Conservation (phyloP, 192 early-diverging fungal genomes). For the Coemansia sp. region DNA sequence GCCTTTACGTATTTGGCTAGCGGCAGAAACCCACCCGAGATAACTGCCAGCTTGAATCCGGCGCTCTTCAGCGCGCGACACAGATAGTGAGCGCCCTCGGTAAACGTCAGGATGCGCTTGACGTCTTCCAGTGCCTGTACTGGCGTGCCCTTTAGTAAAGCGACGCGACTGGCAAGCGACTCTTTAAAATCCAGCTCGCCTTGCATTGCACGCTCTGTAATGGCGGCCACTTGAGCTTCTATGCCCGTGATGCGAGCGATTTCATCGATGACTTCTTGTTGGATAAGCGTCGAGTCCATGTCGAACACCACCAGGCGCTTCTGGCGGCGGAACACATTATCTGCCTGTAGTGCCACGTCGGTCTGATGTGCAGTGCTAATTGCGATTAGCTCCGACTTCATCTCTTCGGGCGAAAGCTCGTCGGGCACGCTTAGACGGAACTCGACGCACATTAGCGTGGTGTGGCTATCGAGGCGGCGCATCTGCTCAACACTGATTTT, state of each 20-base stretch:
- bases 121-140: conserved; percentile 78
- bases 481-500: conserved; percentile 87
- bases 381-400: conserved; percentile 71
- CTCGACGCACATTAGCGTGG: conserved; percentile 74
- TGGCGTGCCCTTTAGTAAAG: conserved; percentile 83
- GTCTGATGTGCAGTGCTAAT: conserved; percentile 68
- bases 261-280: conserved; percentile 99
- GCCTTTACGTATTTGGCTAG: conserved; percentile 88
- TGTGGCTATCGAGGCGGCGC: conserved; percentile 67
- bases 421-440: conserved; percentile 79
- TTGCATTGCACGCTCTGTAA: conserved; percentile 96
- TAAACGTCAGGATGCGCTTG: conserved; percentile 74
- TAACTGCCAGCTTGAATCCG: conserved; percentile 94
- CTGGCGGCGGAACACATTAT: conserved; percentile 83
- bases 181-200: conserved; percentile 98
- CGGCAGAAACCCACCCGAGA: conserved; percentile 95
- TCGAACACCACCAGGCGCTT: conserved; percentile 98
- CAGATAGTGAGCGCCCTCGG: conserved; percentile 85
- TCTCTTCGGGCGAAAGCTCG: conserved; percentile 60
- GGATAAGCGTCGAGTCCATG: conserved; percentile 98
- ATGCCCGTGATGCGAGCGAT: conserved; percentile 91
- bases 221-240: conserved; percentile 83
- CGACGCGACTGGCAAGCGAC: conserved; percentile 82
- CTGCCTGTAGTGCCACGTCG: conserved; percentile 84
- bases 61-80: conserved; percentile 87